These are phyloP conservation scores for Thamnidium elegans DNA, from an alignment of 192 early-diverging fungal genomes.

Conservation along the genomic window DNA sequence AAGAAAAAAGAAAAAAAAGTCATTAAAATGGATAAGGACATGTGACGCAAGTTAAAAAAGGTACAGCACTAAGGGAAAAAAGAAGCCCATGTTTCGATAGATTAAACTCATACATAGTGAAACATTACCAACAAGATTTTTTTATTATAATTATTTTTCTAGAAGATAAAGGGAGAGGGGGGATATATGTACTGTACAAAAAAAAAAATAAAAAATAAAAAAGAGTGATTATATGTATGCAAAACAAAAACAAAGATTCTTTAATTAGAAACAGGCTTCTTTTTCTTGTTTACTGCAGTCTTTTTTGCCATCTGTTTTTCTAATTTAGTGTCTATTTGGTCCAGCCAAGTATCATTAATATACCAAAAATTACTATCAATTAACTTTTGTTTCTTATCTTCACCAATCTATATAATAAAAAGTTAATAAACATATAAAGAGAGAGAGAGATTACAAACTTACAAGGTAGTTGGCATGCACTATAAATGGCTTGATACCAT, in stretches of 20 bases:
- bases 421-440: constrained; percentile 1
- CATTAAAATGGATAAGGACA: no score
- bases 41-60: no score
- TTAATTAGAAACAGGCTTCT: not conserved
- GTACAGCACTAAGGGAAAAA: no score
- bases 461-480: constrained; percentile 33
- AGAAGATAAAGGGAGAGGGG: no score
- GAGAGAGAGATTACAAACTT: not conserved
- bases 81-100: no score
- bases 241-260: not conserved
- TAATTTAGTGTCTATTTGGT: constrained; percentile 13
- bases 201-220: no score
- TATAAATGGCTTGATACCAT: constrained; percentile 20
- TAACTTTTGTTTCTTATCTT: constrained; percentile 22
- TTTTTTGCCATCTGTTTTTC: constrained; percentile 1
- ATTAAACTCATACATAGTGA: no score
- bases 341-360: constrained; percentile 14
- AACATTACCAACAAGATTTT: no score
- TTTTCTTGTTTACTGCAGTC: not conserved
- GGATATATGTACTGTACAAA: no score
- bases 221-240: not conserved
- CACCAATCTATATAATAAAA: constrained; percentile 11
- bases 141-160: no score
- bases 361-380: constrained; percentile 16
- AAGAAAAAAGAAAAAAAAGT: no score